phyloP scores from a whole-genome alignment of 768 basidiomycete genomes.

The Tricholoma sp. region DNA sequence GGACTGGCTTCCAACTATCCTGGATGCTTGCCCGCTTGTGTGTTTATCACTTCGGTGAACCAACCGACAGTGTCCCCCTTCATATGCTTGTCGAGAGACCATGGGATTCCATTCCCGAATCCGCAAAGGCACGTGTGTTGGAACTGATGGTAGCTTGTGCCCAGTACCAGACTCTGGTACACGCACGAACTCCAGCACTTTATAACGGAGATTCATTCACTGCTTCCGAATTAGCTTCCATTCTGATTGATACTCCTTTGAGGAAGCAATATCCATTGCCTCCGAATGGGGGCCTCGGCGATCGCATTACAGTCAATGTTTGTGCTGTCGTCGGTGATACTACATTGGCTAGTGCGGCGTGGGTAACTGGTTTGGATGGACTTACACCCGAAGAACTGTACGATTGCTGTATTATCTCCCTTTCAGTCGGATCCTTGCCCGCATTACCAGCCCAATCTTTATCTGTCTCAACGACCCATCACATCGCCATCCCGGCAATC shows the following conservation, averaged over 20 bases:
- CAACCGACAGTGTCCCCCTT: neutral
- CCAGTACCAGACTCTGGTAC: neutral
- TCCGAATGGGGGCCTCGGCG: neutral
- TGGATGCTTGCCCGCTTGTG: neutral
- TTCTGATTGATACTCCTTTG: too few species aligned
- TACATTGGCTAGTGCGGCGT: neutral
- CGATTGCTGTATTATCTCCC: neutral
- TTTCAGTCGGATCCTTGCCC: neutral
- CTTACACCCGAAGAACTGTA: neutral
- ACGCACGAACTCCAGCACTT: neutral
- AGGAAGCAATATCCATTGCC: neutral
- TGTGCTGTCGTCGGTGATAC: neutral
- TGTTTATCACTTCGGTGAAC: neutral
- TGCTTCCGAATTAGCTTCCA: too few species aligned
- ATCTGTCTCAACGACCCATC: too few species aligned
- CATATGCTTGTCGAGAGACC: neutral
- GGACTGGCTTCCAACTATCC: neutral
- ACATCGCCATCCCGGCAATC: neutral
- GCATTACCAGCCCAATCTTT: neutral
- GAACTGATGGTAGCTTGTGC: neutral
- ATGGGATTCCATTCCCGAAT: neutral
- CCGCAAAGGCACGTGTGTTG: neutral
- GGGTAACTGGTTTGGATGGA: neutral
- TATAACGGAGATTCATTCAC: neutral
- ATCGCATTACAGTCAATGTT: neutral